These are phyloP conservation scores for Macadamia tetraphylla DNA, from an alignment of 164 flowering plant genomes.

Conservation along the genomic window DNA sequence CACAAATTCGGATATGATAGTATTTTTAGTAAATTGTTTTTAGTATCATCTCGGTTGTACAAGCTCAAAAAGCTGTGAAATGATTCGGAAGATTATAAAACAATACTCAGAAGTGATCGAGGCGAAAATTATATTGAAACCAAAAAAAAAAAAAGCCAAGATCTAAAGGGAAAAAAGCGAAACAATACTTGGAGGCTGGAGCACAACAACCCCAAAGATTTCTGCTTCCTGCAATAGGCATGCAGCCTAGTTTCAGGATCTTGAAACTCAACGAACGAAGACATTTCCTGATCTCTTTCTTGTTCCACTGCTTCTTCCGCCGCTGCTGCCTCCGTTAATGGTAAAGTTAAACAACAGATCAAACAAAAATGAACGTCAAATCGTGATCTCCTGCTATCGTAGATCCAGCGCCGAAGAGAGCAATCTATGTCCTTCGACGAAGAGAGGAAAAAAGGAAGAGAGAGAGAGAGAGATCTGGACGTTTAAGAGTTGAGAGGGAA, in stretches of 20 bases:
- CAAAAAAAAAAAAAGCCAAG: not conserved
- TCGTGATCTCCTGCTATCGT: not conserved
- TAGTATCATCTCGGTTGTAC: slow-evolving; percentile 65
- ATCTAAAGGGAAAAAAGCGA: not conserved
- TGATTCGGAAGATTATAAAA: no score
- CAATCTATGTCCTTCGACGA: not conserved
- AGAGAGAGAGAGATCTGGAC: slow-evolving; percentile 1
- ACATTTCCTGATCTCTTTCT: not conserved
- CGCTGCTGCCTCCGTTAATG: no score
- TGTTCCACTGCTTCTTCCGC: no score
- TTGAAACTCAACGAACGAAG: slow-evolving; percentile 5
- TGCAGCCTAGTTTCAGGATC: slow-evolving; percentile 29
- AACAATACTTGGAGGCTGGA: slow-evolving; percentile 43
- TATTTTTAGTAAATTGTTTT: no score
- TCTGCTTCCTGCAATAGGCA: slow-evolving; percentile 74
- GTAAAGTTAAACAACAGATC: no score
- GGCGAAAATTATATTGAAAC: not conserved
- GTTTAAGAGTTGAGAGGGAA: slow-evolving; percentile 4
- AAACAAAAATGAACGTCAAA: no score
- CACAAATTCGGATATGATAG: no score
- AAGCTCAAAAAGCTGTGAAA: slow-evolving; percentile 63
- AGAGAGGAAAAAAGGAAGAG: not conserved
- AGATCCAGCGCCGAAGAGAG: not conserved
- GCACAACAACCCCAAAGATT: slow-evolving; percentile 86
- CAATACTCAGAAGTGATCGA: no score